These are phyloP conservation scores for Cystobasidium slooffiae DNA, from an alignment of 1,284 basidiomycete genomes.

Conservation along the genomic window DNA sequence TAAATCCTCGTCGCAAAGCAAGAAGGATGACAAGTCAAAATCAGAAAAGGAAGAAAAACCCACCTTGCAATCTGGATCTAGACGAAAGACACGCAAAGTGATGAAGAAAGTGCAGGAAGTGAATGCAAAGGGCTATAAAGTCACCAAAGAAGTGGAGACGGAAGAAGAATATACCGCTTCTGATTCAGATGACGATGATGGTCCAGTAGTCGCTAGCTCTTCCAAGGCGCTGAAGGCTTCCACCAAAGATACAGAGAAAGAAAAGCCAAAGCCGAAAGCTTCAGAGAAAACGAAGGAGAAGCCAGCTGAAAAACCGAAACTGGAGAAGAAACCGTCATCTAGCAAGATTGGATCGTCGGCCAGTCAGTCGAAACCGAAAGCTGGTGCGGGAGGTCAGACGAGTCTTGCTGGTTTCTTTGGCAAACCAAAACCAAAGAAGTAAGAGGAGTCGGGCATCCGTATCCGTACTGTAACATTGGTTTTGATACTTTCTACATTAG, in stretches of 20 bases:
- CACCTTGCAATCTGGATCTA: slow-evolving; percentile 18
- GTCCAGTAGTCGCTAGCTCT: slow-evolving; percentile 25
- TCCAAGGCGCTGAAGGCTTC: background rate
- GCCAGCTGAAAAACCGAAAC: slow-evolving; percentile 21
- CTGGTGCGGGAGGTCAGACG: slow-evolving; percentile 26
- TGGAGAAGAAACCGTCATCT: slow-evolving; percentile 9
- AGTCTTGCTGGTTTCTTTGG: slow-evolving; percentile 41
- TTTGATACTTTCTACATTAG: too few relatives aligned
- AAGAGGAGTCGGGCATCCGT: background rate
- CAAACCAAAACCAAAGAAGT: slow-evolving; percentile 44
- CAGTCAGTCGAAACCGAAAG: slow-evolving; percentile 14
- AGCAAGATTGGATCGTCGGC: background rate
- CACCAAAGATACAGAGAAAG: slow-evolving; percentile 12
- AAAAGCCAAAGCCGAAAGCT: slow-evolving; percentile 20
- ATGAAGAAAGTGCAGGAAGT: slow-evolving; percentile 18
- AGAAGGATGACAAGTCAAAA: slow-evolving; percentile 2
- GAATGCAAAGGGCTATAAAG: slow-evolving; percentile 38
- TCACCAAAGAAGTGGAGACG: slow-evolving; percentile 37
- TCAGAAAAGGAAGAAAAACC: slow-evolving; percentile 20
- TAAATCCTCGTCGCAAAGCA: slow-evolving; percentile 5
- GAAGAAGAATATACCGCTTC: slow-evolving; percentile 40
- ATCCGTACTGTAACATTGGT: background rate
- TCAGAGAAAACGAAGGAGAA: slow-evolving; percentile 12
- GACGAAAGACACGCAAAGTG: slow-evolving; percentile 27
- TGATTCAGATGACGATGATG: slow-evolving; percentile 32